phyloP scores from a whole-genome alignment of 352 stramenopile genomes.

The Albugo laibachii region DNA sequence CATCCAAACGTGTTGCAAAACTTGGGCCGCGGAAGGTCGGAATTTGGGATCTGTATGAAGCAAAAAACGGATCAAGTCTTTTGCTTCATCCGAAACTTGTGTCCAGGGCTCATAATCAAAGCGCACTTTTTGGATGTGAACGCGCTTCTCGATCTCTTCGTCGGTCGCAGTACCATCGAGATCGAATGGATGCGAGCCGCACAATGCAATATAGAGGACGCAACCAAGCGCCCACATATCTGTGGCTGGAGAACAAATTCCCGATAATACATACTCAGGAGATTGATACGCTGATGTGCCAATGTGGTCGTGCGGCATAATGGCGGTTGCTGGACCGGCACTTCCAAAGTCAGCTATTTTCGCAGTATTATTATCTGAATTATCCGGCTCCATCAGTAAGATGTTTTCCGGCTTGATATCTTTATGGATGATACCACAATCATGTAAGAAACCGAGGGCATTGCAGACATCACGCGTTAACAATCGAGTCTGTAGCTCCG shows the following conservation, averaged over 20 bases:
- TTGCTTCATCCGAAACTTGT: conserved; percentile 72
- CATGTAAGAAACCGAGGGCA: conserved; percentile 48
- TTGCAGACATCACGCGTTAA: conserved; percentile 34
- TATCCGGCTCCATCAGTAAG: conserved; percentile 17
- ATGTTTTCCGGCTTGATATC: conserved; percentile 77
- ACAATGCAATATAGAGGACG: conserved; percentile 90
- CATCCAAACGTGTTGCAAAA: conserved; percentile 87
- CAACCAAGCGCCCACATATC: conserved; percentile 80
- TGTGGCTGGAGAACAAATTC: conserved; percentile 30
- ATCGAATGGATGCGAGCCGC: conserved; percentile 84
- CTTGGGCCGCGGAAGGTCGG: conserved; percentile 73
- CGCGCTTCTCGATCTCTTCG: conserved; percentile 60
- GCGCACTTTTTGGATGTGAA: conserved; percentile 30
- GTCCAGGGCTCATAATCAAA: conserved; percentile 29
- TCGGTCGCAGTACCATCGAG: conserved; percentile 69
- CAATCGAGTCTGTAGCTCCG: conserved; percentile 22
- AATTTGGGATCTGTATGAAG: conserved; percentile 68
- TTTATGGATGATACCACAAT: conserved; percentile 52
- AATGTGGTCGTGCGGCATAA: conserved; percentile 26
- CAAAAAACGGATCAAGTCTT: conserved; percentile 78
- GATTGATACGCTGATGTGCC: conserved; percentile 49
- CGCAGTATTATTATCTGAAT: conserved; percentile 16
- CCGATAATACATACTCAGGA: conserved; percentile 32
- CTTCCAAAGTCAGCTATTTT: conserved; percentile 71
- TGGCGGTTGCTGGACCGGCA: conserved; percentile 22